Evolutionary conservation across 2,329 filamentous ascomycete species (phyloP).

Genomic region (Aspergillus fijiensis): DNA sequence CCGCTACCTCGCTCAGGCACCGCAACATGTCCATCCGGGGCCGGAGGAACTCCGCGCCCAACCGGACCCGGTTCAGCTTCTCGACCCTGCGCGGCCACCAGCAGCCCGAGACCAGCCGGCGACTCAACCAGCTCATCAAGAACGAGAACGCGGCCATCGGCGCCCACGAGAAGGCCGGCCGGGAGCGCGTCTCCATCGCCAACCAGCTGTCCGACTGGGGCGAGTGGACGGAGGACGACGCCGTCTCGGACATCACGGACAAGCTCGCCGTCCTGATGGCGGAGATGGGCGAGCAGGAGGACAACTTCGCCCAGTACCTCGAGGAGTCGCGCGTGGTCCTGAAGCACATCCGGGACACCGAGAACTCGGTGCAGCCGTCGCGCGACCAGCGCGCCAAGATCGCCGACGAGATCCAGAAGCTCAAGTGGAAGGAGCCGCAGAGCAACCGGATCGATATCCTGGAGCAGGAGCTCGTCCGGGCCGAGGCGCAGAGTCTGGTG

Average conservation of each 20-base stretch:
- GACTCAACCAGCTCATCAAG: constrained; percentile 90
- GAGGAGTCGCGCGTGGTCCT: constrained; percentile 80
- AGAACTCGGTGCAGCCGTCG: constrained; percentile 90
- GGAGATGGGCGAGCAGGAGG: constrained; percentile 93
- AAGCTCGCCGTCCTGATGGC: constrained; percentile 91
- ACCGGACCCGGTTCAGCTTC: constrained; percentile 75
- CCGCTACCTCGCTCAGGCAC: constrained; percentile 37
- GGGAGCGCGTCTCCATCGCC: constrained; percentile 80
- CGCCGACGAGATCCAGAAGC: constrained; percentile 83
- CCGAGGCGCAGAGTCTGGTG: constrained; percentile 92
- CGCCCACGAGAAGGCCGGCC: constrained; percentile 79
- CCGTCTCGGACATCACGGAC: constrained; percentile 85
- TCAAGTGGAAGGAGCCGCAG: constrained; percentile 89
- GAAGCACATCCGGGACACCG: constrained; percentile 93
- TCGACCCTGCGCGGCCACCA: constrained; percentile 78
- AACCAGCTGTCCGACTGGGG: constrained; percentile 95
- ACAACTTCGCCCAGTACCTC: constrained; percentile 77
- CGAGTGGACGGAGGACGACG: constrained; percentile 83
- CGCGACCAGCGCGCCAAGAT: constrained; percentile 85
- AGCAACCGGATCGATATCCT: constrained; percentile 77
- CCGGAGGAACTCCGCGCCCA: constrained; percentile 27
- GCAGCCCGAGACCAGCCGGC: constrained; percentile 85
- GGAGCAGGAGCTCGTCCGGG: constrained; percentile 93
- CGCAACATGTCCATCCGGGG: constrained; percentile 43
- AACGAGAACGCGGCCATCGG: constrained; percentile 85